Percentiles rank a stretch among this genome's conserved stretches.
These are phyloP conservation scores for Saccharomycopsis fodiens DNA, from an alignment of 805 yeast genomes.

Conservation along the genomic window DNA sequence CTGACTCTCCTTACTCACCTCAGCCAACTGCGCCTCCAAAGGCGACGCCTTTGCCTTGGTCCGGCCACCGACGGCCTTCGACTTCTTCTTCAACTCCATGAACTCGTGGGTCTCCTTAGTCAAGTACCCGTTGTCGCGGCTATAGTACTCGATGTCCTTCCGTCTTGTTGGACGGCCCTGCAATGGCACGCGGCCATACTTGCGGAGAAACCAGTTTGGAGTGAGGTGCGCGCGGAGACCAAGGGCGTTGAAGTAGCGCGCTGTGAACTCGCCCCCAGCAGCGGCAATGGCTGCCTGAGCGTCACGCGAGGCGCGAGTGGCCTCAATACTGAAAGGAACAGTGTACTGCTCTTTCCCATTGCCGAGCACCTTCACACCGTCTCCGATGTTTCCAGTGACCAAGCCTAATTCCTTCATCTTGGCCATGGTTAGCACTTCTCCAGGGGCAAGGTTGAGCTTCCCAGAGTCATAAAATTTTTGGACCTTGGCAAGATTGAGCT, in stretches of 20 bases:
- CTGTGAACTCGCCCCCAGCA: slow-evolving; percentile 66
- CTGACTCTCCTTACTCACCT: slow-evolving; percentile 1
- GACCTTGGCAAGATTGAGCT: slow-evolving; percentile 61
- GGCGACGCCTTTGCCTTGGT: slow-evolving; percentile 7
- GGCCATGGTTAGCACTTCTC: slow-evolving; percentile 64
- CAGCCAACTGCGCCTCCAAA: slow-evolving; percentile 14
- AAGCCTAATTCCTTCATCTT: slow-evolving; percentile 71
- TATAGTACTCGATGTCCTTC: slow-evolving; percentile 74
- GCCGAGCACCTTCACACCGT: slow-evolving; percentile 79
- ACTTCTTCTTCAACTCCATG: slow-evolving; percentile 7
- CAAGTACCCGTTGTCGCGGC: slow-evolving; percentile 71
- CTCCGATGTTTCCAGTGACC: slow-evolving; percentile 59
- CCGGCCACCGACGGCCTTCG: background rate
- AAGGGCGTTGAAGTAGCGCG: slow-evolving; percentile 60
- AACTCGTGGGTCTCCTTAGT: slow-evolving; percentile 28
- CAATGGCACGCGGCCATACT: slow-evolving; percentile 74
- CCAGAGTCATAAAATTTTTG: slow-evolving; percentile 65
- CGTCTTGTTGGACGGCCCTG: slow-evolving; percentile 80
- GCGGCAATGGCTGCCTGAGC: slow-evolving; percentile 70
- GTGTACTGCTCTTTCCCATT: slow-evolving; percentile 44
- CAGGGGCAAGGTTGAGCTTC: slow-evolving; percentile 49
- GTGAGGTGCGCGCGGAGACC: slow-evolving; percentile 68
- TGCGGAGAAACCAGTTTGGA: slow-evolving; percentile 62
- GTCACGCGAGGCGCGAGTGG: slow-evolving; percentile 66
- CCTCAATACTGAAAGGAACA: slow-evolving; percentile 62